Evolutionary conservation across 2,329 filamentous ascomycete species (phyloP).

Genomic region (Harringtonia aguacate): DNA sequence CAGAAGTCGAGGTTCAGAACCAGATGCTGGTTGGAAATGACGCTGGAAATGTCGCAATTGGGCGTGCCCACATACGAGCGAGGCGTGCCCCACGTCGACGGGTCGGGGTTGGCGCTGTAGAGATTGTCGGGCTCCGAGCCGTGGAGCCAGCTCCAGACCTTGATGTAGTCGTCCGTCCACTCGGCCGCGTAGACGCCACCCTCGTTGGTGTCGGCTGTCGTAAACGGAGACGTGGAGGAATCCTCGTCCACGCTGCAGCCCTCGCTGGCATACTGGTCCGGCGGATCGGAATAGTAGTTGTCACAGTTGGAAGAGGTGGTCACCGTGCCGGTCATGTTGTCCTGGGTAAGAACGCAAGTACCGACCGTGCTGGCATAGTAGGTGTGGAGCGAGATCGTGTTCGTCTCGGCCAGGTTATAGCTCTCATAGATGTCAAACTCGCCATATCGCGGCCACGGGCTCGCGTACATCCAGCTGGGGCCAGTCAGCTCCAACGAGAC

Average conservation of each 20-base stretch:
- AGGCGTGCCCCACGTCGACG: slow-evolving; percentile 54
- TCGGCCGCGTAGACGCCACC: slow-evolving; percentile 25
- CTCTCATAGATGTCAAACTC: slow-evolving; percentile 61
- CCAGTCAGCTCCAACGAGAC: background rate
- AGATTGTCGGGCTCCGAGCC: slow-evolving; percentile 22
- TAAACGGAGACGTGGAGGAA: slow-evolving; percentile 8
- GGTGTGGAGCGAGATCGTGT: slow-evolving; percentile 51
- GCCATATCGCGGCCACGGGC: slow-evolving; percentile 48
- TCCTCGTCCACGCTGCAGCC: slow-evolving; percentile 30
- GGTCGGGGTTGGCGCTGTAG: slow-evolving; percentile 39
- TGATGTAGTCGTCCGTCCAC: slow-evolving; percentile 29
- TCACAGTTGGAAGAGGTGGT: slow-evolving; percentile 27
- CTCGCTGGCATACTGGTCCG: slow-evolving; percentile 24
- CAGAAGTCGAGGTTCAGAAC: slow-evolving; percentile 68
- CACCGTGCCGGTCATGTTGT: slow-evolving; percentile 20
- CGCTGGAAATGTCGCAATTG: slow-evolving; percentile 50
- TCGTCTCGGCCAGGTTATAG: slow-evolving; percentile 43
- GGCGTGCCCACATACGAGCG: slow-evolving; percentile 45
- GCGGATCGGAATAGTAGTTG: slow-evolving; percentile 16
- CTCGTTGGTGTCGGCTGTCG: slow-evolving; percentile 10
- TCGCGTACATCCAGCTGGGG: slow-evolving; percentile 36
- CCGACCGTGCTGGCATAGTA: slow-evolving; percentile 19
- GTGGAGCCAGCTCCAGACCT: slow-evolving; percentile 28
- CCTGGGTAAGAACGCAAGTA: slow-evolving; percentile 21
- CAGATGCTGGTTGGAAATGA: slow-evolving; percentile 59